Percentiles rank a stretch among this genome's conserved stretches.
phyloP scores from a whole-genome alignment of 768 basidiomycete genomes.

The Boletus pseudo-olivaceus region DNA sequence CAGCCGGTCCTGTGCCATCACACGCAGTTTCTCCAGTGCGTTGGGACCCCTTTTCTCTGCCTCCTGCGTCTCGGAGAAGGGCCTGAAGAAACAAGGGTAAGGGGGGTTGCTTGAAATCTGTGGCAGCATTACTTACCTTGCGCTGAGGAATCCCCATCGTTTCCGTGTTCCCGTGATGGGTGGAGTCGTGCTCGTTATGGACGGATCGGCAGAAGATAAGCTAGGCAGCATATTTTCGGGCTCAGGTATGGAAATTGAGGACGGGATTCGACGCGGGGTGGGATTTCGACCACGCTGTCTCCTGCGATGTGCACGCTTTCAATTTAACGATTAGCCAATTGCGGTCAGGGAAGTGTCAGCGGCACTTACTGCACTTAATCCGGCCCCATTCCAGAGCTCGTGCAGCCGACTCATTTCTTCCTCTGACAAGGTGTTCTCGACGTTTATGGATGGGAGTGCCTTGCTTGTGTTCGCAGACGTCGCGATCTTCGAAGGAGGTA shows the following conservation, averaged over 20 bases:
- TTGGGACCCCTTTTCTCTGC: conserved; percentile 6
- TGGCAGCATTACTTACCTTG: conserved; percentile 20
- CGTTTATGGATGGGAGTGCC: conserved; percentile 12
- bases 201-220: not conserved
- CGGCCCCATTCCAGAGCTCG: conserved; percentile 27
- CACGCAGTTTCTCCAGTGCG: conserved; percentile 5
- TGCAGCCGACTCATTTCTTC: conserved; percentile 19
- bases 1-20: conserved; percentile 16
- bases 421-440: conserved; percentile 17
- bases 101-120: not conserved
- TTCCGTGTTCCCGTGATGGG: not conserved
- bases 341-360: not conserved
- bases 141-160: conserved; percentile 18
- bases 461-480: not conserved
- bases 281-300: conserved; percentile 5
- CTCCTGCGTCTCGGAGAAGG: conserved; percentile 2
- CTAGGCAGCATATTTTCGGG: not conserved
- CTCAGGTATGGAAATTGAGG: conserved; percentile 13
- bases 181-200: not conserved
- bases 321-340: not conserved
- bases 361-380: conserved; percentile 19
- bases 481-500: not conserved
- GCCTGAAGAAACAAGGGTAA: conserved; percentile 10
- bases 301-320: conserved; percentile 27
- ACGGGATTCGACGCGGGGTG: conserved; percentile 1